phyloP scores from a whole-genome alignment of 2,329 filamentous ascomycete genomes.

The Ophiostoma perfectum region DNA sequence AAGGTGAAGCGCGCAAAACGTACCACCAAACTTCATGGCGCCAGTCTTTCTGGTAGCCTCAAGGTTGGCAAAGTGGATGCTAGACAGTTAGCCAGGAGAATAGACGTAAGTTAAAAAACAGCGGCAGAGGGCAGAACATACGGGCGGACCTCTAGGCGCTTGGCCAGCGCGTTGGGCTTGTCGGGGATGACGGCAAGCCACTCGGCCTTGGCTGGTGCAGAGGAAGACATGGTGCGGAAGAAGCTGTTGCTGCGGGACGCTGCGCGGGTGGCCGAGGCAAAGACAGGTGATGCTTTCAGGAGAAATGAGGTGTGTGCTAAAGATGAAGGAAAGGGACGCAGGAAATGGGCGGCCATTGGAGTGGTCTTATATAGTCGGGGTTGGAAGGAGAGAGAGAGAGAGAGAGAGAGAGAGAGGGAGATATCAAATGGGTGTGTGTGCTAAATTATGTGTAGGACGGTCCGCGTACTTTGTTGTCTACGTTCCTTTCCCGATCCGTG shows the following conservation, averaged over 20 bases:
- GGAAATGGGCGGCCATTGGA: slow-evolving; percentile 7
- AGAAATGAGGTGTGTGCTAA: not conserved
- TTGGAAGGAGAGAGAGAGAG: not conserved
- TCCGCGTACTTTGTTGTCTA: not conserved
- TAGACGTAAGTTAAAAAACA: not conserved
- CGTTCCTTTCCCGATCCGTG: not conserved
- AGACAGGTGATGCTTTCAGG: not conserved
- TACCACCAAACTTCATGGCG: slow-evolving; percentile 60
- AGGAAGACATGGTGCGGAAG: slow-evolving; percentile 31
- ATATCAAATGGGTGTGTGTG: not conserved
- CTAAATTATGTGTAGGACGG: not conserved
- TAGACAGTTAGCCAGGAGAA: slow-evolving; percentile 26
- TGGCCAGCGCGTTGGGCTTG: slow-evolving; percentile 53
- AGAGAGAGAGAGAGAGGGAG: not conserved
- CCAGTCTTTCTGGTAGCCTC: slow-evolving; percentile 50
- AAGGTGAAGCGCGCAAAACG: slow-evolving; percentile 26
- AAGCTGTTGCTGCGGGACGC: not conserved
- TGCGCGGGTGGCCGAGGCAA: too few species aligned
- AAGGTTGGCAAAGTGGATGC: slow-evolving; percentile 53
- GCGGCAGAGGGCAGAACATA: slow-evolving; percentile 35
- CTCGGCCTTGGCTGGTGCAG: slow-evolving; percentile 42
- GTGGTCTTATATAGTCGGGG: not conserved
- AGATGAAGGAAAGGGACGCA: slow-evolving; percentile 8
- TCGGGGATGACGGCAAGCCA: slow-evolving; percentile 67
- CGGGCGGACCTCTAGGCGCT: slow-evolving; percentile 57